phyloP scores from a whole-genome alignment of 139 green algal species.

The Auxenochlorella pyrenoidosa region DNA sequence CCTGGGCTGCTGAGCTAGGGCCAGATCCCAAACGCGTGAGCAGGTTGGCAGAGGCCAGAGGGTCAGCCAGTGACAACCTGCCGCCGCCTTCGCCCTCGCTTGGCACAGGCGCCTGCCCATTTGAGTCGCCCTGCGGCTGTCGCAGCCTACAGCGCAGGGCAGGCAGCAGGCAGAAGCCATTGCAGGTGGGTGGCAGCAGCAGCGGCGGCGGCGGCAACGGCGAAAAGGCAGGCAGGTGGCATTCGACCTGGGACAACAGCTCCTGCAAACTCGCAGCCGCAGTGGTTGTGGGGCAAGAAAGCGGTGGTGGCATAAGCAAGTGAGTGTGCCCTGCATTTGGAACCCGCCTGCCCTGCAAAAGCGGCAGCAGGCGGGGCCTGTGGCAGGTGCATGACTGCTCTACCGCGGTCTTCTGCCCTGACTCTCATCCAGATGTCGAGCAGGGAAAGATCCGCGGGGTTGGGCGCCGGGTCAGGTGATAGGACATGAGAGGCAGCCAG shows the following conservation, averaged over 20 bases:
- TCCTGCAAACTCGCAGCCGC: background rate
- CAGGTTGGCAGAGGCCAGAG: background rate
- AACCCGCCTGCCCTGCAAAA: constrained; percentile 1
- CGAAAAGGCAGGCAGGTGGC: too few relatives aligned
- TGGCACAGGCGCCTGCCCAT: background rate
- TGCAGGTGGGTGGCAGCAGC: background rate
- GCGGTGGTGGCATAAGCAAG: too few relatives aligned
- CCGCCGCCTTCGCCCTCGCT: background rate
- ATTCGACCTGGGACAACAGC: background rate
- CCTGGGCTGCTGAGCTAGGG: background rate
- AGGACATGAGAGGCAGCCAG: background rate
- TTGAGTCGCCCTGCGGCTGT: background rate
- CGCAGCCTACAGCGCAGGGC: background rate
- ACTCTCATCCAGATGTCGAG: background rate
- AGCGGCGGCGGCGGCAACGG: background rate
- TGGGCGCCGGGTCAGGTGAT: background rate
- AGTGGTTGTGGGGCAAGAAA: background rate
- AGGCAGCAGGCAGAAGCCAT: background rate
- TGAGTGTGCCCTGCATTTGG: constrained; percentile 1
- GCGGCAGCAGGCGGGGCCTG: constrained; percentile 15
- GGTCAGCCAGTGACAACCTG: background rate
- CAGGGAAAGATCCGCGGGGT: constrained; percentile 2
- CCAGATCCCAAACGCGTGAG: background rate
- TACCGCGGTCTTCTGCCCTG: constrained; percentile 12
- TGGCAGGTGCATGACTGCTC: background rate